Evolutionary conservation across 306 rosid species (phyloP).

Genomic region (Dryas drummondii): DNA sequence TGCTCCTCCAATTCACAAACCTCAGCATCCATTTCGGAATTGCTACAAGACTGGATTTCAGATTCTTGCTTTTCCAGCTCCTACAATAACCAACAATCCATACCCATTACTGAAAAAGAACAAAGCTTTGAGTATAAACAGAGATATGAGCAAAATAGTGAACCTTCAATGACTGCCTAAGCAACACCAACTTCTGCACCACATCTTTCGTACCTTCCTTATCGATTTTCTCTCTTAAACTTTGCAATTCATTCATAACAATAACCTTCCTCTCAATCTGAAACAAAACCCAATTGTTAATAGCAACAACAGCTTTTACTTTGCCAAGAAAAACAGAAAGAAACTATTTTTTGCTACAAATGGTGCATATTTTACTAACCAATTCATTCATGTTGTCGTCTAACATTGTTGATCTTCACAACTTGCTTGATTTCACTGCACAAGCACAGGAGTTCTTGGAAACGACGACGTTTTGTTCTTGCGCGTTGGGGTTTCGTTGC

Average conservation of each 20-base stretch:
- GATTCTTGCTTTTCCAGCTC: constrained; percentile 61
- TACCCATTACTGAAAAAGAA: constrained; percentile 12
- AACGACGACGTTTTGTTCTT: constrained; percentile 21
- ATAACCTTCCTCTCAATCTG: constrained; percentile 46
- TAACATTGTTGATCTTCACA: constrained; percentile 23
- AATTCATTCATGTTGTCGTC: constrained; percentile 43
- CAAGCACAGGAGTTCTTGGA: neutral
- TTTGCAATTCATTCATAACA: constrained; percentile 44
- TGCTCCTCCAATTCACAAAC: constrained; percentile 56
- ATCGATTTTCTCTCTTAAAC: constrained; percentile 43
- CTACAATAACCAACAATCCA: constrained; percentile 39
- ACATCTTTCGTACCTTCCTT: constrained; percentile 47
- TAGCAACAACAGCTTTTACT: neutral
- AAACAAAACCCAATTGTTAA: neutral
- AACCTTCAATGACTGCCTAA: constrained; percentile 61
- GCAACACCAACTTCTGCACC: constrained; percentile 48
- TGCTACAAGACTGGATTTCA: constrained; percentile 35
- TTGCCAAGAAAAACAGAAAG: neutral
- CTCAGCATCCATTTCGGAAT: constrained; percentile 49
- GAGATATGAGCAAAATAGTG: neutral
- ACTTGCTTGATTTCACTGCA: constrained; percentile 27
- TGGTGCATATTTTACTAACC: constrained; percentile 31
- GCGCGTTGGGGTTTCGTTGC: constrained; percentile 4
- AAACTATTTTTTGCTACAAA: neutral
- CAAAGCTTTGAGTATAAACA: neutral